Evolutionary conservation across 176 grass and related monocot species (phyloP), one percentile per base, ranked within the genome.

Genomic region (Puccinellia tenuiflora): DNA sequence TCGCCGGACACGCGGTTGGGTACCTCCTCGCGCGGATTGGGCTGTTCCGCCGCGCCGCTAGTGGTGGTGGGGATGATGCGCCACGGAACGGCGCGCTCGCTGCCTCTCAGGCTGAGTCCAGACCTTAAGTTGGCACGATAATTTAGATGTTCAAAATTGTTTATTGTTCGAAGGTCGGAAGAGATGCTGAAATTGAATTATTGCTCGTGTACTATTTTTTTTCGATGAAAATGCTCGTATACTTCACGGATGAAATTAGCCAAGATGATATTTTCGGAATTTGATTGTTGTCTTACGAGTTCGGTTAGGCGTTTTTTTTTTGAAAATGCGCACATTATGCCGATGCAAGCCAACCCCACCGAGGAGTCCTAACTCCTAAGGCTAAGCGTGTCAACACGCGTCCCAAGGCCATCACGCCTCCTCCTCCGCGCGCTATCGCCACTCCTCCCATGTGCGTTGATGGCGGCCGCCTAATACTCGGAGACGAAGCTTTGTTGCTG

Each of bases 1-100:
- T 94, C 18, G 90, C 71, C 0, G 92, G 89, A n/a, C 92, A 92
- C 52, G 51, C 78, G 26, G 15, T 69, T 5, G 90, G 92, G 17
- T 92, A 90, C 71, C 57, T 92, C 12, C 17, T 94, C 8, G 79
- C 46, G 5, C 76, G 73, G 72, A 90, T 78, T 18, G 21, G 73
- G 48, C 20, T 67, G 16, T 68, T 83, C 3, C 28, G 46, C 33
- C 42, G 42, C 39, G 20, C 48, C 2, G 0, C 43, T 21, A 6
- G 5, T 52, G 25, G 25, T 29, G 57, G 24, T 4, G 6, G 33
- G 25, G 79, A n/a, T 3, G 50, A 53, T 15, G 67, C 13, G 34
- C 34, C 33, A 11, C 35, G 28, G 3, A 75, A 81, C 22, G 77
- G 82, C 40, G 11, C 5, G 38, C 21, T 51, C 9, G 4, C 24